These are phyloP conservation scores for Pseudotsuga menziesii DNA, from an alignment of 75 land plant species.

Conservation along the genomic window DNA sequence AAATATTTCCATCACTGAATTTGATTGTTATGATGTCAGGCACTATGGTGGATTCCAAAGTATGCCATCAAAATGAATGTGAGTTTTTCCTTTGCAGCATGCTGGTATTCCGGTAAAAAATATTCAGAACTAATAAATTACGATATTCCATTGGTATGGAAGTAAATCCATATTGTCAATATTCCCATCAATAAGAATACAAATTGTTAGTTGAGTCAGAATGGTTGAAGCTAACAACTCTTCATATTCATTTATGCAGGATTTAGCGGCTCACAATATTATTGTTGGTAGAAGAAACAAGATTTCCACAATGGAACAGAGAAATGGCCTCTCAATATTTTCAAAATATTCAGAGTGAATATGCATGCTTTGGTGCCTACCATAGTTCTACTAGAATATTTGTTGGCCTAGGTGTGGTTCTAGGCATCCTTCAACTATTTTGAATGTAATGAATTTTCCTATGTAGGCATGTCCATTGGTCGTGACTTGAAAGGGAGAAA, in stretches of 20 bases:
- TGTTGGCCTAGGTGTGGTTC: conserved; percentile 69
- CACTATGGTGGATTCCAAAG: conserved; percentile 87
- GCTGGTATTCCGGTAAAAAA: conserved; percentile 84
- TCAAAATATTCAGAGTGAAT: conserved; percentile 86
- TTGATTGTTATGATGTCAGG: conserved; percentile 30
- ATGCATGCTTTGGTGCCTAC: conserved; percentile 80
- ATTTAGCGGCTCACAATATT: conserved; percentile 89
- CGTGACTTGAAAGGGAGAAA: conserved; percentile 83
- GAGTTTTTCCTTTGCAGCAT: conserved; percentile 95
- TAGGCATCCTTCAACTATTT: not conserved
- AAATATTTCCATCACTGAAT: not conserved
- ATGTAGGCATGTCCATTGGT: conserved; percentile 93
- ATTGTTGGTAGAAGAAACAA: conserved; percentile 76
- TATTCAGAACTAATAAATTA: not conserved
- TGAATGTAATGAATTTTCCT: conserved; percentile 4
- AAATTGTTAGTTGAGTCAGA: not conserved
- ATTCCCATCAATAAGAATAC: not conserved
- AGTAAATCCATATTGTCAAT: too few relatives aligned
- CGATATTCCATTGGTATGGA: too few relatives aligned
- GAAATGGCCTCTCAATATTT: conserved; percentile 77
- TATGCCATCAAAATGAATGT: conserved; percentile 93
- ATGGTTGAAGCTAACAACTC: not conserved
- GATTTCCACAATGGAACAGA: conserved; percentile 81
- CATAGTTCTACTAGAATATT: conserved; percentile 89
- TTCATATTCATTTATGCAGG: conserved; percentile 33